Evolutionary conservation across 768 basidiomycete species (phyloP), one percentile per base, ranked within the genome.

Genomic region (Galerina sulciceps): DNA sequence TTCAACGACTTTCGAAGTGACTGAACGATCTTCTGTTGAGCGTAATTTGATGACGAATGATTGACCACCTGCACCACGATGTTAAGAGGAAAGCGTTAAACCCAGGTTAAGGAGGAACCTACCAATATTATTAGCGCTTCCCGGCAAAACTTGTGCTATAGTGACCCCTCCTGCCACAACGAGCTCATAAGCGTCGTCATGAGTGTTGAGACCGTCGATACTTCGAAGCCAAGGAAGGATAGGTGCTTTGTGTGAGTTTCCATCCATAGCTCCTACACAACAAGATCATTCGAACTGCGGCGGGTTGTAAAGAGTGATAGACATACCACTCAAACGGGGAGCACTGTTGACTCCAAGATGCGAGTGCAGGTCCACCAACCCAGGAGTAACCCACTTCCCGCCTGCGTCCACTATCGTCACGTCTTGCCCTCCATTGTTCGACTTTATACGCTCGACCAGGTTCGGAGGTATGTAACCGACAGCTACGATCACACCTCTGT

Each of bases 1-100:
- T 50, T 95, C 93, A 14, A 94, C 76, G 3, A 91, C 77, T 76
- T 87, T 83, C 0, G 87, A 83, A 14, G 82, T 82, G 0, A 87
- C 81, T 0, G 88, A 87, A n/a, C 85, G 81, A 66, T 90, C 90
- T 0, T 74, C 63, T 0, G 91, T 93, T n/a, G 79, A 77, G 22
- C 93, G 80, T 3, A 90, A 69, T 68, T 94, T 94, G 67, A 93
- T 90, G 3, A 85, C 76, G 67, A 90, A 92, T 0, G 89, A 88
- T 65, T 91, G 90, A 17, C 91, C 91, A 43, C 89, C 90, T 88
- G 46, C 4, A 46, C 10, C 13, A 47, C 38, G 13, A 10, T 10
- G 10, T 6, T 35, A 4, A 45, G 23, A 15, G 20, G 2, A 17
- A 20, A 38, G 1, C n/a, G 6, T 31, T 9, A 57, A 23, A 1